A percentile compares a stretch with the other conserved stretches of the same genome.
Conservation (phyloP, 148 eudicot species). For the Talinum fruticosum region DNA sequence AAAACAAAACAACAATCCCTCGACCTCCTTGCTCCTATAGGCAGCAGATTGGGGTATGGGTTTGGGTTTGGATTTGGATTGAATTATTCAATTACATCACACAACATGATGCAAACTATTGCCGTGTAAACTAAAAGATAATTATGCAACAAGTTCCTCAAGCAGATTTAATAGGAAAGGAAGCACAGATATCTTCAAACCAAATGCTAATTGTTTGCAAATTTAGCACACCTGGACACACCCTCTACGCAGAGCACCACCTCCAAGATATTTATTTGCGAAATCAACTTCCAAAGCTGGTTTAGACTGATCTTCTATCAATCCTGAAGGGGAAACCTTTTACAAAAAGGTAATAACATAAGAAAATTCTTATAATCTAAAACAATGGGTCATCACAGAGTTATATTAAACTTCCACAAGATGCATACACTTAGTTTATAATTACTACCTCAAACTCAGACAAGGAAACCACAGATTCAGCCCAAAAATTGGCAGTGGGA, state of each 20-base stretch:
- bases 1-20: too few species aligned
- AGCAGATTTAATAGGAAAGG: constrained; percentile 2
- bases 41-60: not conserved
- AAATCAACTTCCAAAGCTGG: constrained; percentile 93
- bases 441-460: constrained; percentile 66
- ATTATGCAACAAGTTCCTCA: not conserved
- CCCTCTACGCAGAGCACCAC: constrained; percentile 81
- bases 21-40: not conserved
- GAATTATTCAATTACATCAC: not conserved
- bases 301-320: constrained; percentile 75
- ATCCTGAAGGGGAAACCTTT: constrained; percentile 64
- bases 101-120: too few species aligned
- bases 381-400: not conserved
- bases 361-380: not conserved
- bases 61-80: not conserved
- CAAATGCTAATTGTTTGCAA: not conserved
- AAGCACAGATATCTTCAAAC: not conserved
- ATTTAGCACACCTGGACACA: constrained; percentile 73
- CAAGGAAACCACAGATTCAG: constrained; percentile 55
- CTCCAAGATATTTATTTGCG: constrained; percentile 88
- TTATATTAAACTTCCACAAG: not conserved
- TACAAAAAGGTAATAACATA: constrained; percentile 14
- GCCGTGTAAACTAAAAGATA: too few species aligned
- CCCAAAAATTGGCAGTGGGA: constrained; percentile 63
- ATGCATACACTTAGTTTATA: not conserved